phyloP scores from a whole-genome alignment of 2,329 filamentous ascomycete species.

The Claviceps fusiformis region DNA sequence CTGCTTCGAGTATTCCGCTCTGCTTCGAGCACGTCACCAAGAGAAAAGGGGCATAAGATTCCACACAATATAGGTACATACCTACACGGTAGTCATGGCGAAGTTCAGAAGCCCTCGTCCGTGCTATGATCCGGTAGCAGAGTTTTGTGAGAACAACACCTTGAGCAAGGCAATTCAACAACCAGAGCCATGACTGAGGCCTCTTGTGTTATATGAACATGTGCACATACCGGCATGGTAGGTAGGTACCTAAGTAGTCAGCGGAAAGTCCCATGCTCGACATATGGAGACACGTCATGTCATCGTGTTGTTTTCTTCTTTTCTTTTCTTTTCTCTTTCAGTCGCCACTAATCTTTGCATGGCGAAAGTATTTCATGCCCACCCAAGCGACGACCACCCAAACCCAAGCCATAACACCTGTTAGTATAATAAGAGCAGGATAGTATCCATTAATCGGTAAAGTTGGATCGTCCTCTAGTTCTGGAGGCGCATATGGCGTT shows the following conservation, averaged over 20 bases:
- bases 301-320: not conserved
- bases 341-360: constrained; percentile 73
- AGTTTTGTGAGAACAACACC: not conserved
- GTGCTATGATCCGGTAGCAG: not conserved
- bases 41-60: not conserved
- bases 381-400: constrained; percentile 98
- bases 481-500: constrained; percentile 87
- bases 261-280: not conserved
- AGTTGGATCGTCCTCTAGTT: constrained; percentile 88
- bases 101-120: not conserved
- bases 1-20: not conserved
- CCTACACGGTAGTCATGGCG: not conserved
- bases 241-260: not conserved
- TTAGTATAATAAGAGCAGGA: constrained; percentile 83
- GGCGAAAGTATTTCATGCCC: constrained; percentile 98
- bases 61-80: not conserved
- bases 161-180: not conserved
- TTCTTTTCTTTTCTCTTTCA: constrained; percentile 18
- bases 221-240: not conserved
- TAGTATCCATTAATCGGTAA: constrained; percentile 96
- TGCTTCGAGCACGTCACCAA: not conserved
- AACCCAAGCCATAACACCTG: constrained; percentile 94
- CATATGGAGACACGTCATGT: not conserved
- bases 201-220: not conserved
- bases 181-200: not conserved